phyloP scores from a whole-genome alignment of 768 basidiomycete species.

The Mycena epipterygia region DNA sequence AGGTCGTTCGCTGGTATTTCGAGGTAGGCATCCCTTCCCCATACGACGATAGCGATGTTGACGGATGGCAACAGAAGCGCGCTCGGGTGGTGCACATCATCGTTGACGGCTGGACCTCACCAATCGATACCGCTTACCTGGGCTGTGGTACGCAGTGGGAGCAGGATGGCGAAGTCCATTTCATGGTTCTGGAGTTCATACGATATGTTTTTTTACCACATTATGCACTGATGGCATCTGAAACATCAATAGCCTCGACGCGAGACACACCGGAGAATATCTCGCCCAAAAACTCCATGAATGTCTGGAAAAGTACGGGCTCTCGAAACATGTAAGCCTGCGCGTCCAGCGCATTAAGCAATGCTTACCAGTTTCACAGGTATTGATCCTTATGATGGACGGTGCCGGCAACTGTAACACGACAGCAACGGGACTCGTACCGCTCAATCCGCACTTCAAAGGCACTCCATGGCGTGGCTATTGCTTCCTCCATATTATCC shows the following conservation, averaged over 20 bases:
- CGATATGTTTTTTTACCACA: too few species aligned
- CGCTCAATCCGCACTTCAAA: not conserved
- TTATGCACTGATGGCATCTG: too few species aligned
- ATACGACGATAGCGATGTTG: not conserved
- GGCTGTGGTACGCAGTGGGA: conserved; percentile 39
- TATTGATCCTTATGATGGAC: not conserved
- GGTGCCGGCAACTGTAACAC: not conserved
- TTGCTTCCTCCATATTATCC: conserved; percentile 2
- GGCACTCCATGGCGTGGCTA: not conserved
- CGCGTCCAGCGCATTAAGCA: not conserved
- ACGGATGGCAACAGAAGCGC: conserved; percentile 21
- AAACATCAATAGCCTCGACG: conserved; percentile 15
- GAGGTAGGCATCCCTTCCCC: conserved; percentile 1
- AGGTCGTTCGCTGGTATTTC: conserved; percentile 18
- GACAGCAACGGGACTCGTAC: not conserved
- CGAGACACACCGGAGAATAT: conserved; percentile 33
- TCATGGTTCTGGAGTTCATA: not conserved
- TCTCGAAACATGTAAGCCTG: conserved; percentile 9
- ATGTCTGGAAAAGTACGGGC: conserved; percentile 4
- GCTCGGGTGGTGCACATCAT: conserved; percentile 32
- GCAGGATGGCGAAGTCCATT: not conserved
- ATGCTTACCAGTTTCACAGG: not conserved
- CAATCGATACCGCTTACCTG: conserved; percentile 32
- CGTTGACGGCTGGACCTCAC: conserved; percentile 39
- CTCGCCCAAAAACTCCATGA: conserved; percentile 18